Evolutionary conservation across 306 rosid genomes (phyloP), one percentile per base, ranked within the genome.

Genomic region (peach (Prunus persica)): DNA sequence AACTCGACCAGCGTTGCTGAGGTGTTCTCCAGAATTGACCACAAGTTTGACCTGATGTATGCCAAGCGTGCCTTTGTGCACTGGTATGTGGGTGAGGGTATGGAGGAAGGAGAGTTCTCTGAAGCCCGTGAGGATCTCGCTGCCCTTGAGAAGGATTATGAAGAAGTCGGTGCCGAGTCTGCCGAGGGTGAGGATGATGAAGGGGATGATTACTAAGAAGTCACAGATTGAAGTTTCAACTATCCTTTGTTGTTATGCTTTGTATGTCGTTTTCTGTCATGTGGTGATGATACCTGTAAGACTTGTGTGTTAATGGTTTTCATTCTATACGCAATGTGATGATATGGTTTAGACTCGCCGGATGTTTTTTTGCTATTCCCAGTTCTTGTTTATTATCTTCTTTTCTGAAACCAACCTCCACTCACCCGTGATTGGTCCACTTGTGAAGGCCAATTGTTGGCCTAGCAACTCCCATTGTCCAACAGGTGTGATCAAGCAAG

Each of bases 61-160:
- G 89, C 97, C 50, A 93, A 93, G 85, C 86, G 97, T 5, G 98
- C 97, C 16, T 93, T 91, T 8, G 98, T 93, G 69, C 98, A 93
- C 76, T 93, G 98, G 98, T 93, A 93, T 6, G 98, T 93, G 54
- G 98, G 98, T 65, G 98, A 93, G 86, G 98, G 98, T 50, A 93
- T 93, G 98, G 98, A 93, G 73, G 98, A 93, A 81, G 98, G 98
- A 28, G 98, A 93, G 78, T 93, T 93, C 78, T 93, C 98, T 0
- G 98, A 93, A 78, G 97, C 98, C 65, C 93, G 97, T 60, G 97
- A 93, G 84, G 97, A 93, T 83, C 97, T 93, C 71, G 98, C 97
- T 38, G 98, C 97, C 10, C 91, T 93, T 0, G 98, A 93, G 78
- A 93, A 93, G 80, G 98, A 93, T 81, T 93, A 93, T 6, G 98